Evolutionary conservation across 768 basidiomycete species (phyloP).

Genomic region (Pulveroboletus frians): DNA sequence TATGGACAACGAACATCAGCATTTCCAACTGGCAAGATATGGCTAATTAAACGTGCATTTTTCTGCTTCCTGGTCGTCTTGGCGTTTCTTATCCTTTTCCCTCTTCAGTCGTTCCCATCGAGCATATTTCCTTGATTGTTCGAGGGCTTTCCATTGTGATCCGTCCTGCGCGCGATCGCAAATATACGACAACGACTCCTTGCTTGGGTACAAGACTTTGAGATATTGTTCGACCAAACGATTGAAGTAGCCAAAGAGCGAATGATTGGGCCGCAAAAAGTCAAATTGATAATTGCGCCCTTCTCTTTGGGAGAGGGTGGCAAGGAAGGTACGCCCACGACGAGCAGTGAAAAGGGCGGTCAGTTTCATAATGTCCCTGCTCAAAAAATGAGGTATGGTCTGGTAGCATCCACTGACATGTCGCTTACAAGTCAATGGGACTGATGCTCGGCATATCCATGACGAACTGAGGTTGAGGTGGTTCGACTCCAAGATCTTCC

Average conservation of each 20-base stretch:
- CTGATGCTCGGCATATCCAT: slow-evolving; percentile 85
- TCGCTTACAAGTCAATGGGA: slow-evolving; percentile 82
- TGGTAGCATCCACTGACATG: background rate
- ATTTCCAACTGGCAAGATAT: background rate
- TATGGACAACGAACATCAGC: slow-evolving; percentile 24
- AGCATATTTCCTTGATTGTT: slow-evolving; percentile 69
- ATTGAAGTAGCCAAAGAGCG: slow-evolving; percentile 95
- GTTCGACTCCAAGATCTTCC: slow-evolving; percentile 68
- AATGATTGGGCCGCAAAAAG: slow-evolving; percentile 92
- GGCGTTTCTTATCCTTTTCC: slow-evolving; percentile 78
- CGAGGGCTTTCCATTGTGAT: slow-evolving; percentile 73
- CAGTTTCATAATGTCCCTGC: slow-evolving; percentile 90
- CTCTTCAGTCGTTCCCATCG: slow-evolving; percentile 85
- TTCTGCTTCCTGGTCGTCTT: slow-evolving; percentile 92
- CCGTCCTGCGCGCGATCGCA: slow-evolving; percentile 59
- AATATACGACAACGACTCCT: slow-evolving; percentile 70
- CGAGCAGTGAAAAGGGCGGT: slow-evolving; percentile 95
- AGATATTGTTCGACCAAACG: slow-evolving; percentile 94
- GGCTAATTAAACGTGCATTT: slow-evolving; percentile 49
- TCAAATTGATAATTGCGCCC: slow-evolving; percentile 98
- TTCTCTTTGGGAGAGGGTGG: slow-evolving; percentile 79
- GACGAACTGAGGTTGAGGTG: slow-evolving; percentile 76
- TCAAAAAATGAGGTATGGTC: background rate
- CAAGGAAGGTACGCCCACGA: slow-evolving; percentile 81
- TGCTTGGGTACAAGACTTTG: slow-evolving; percentile 80